Evolutionary conservation across 345 rosid species (phyloP).

Genomic region (Orychophragmus violaceus): DNA sequence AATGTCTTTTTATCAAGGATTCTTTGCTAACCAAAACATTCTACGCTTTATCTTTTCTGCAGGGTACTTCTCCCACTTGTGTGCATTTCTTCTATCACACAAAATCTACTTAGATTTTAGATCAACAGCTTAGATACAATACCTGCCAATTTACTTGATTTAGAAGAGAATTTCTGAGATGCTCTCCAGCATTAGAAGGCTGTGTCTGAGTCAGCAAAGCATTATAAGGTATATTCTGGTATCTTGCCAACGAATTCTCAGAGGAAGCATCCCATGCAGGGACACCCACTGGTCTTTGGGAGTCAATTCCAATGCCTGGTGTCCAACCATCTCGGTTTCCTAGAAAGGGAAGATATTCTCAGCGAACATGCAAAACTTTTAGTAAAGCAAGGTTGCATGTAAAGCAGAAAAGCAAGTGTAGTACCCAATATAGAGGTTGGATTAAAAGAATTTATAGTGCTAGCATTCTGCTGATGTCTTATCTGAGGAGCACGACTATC

Average conservation of each 20-base stretch:
- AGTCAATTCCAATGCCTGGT: constrained; percentile 5
- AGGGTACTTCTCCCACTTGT: background rate
- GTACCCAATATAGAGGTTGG: constrained; percentile 40
- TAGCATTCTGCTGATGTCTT: constrained; percentile 32
- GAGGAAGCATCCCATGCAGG: constrained; percentile 64
- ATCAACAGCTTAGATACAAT: constrained; percentile 6
- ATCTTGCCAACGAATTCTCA: constrained; percentile 40
- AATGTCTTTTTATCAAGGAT: background rate
- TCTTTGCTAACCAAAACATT: background rate
- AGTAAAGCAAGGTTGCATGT: background rate
- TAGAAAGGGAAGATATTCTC: constrained; percentile 24
- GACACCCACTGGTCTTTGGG: constrained; percentile 49
- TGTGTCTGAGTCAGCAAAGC: constrained; percentile 32
- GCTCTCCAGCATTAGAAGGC: constrained; percentile 23
- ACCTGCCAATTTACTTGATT: constrained; percentile 73
- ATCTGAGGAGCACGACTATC: constrained; percentile 42
- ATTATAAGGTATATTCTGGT: constrained; percentile 29
- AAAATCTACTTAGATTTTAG: background rate
- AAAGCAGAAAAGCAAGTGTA: constrained; percentile 5
- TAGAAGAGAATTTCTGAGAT: constrained; percentile 36
- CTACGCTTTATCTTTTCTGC: background rate
- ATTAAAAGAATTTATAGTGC: constrained; percentile 29
- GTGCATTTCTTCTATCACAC: background rate
- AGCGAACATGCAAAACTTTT: constrained; percentile 5
- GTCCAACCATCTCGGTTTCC: constrained; percentile 38